Percentiles rank a stretch among this genome's conserved stretches.
phyloP scores from a whole-genome alignment of 108 stramenopile genomes.

The Cyclotella sp. region DNA sequence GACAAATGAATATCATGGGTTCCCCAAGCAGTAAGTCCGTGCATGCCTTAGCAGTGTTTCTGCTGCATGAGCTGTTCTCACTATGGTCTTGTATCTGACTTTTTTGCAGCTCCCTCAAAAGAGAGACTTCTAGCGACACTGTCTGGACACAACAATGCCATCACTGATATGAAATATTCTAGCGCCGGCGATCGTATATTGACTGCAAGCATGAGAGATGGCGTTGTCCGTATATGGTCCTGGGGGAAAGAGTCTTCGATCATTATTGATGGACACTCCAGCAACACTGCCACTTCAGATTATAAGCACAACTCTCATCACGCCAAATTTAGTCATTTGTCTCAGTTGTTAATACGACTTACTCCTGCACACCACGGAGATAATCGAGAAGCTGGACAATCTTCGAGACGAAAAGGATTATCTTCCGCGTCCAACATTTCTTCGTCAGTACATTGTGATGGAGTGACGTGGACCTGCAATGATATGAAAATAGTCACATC shows the following conservation, averaged over 20 bases:
- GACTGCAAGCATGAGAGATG: conserved; percentile 88
- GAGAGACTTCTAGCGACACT: conserved; percentile 65
- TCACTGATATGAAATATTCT: conserved; percentile 86
- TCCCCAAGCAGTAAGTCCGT: conserved; percentile 14
- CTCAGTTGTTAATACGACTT: conserved; percentile 44
- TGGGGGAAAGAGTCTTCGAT: conserved; percentile 50
- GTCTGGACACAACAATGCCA: conserved; percentile 78
- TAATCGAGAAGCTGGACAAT: neutral
- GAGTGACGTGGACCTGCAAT: conserved; percentile 79
- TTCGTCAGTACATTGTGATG: conserved; percentile 70
- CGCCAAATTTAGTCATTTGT: conserved; percentile 33
- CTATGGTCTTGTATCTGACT: conserved; percentile 4
- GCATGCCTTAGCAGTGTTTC: neutral
- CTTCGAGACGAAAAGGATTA: conserved; percentile 29
- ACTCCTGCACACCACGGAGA: conserved; percentile 16
- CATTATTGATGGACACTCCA: conserved; percentile 31
- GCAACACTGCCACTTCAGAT: conserved; percentile 30
- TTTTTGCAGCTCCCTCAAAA: conserved; percentile 40
- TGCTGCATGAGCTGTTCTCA: neutral
- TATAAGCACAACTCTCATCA: conserved; percentile 18
- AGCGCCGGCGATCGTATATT: conserved; percentile 77
- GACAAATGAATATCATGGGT: neutral
- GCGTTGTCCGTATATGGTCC: conserved; percentile 81
- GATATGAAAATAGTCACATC: conserved; percentile 81
- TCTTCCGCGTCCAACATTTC: conserved; percentile 7